These are phyloP conservation scores for Cladosporium oxysporum DNA, from an alignment of 2,329 filamentous ascomycete species.

Conservation along the genomic window DNA sequence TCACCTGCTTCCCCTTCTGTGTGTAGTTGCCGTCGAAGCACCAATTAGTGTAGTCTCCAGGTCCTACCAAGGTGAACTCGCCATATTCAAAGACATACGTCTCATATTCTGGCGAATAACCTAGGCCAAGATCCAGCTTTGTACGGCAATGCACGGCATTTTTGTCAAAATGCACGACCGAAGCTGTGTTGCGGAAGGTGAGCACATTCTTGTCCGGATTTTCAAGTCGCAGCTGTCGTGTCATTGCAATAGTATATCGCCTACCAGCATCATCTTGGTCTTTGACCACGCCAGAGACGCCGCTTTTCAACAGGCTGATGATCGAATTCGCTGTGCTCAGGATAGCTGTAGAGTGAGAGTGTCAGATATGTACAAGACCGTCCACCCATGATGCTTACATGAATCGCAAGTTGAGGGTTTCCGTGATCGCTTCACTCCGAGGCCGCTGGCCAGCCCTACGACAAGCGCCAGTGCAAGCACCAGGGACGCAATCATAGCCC, in stretches of 20 bases:
- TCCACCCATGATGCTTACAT: neutral
- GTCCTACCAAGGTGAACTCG: neutral
- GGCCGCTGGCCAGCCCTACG: neutral
- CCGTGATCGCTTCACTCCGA: neutral
- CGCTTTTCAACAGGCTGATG: neutral
- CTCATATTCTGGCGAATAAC: neutral
- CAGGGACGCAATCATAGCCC: neutral
- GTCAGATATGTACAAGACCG: neutral
- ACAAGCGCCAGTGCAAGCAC: neutral
- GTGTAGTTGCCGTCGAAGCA: neutral
- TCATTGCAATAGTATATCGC: neutral
- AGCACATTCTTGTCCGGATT: constrained; percentile 5
- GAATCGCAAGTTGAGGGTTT: neutral
- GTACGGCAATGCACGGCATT: neutral
- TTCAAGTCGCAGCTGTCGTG: neutral
- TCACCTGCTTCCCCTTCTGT: neutral
- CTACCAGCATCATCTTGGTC: neutral
- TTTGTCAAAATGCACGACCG: neutral
- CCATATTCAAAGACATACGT: constrained; percentile 2
- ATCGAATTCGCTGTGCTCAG: neutral
- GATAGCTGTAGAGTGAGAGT: constrained; percentile 2
- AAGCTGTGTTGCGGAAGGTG: neutral
- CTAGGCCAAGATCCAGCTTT: constrained; percentile 1
- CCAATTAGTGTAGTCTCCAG: neutral
- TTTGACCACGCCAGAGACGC: neutral